Evolutionary conservation across 768 basidiomycete species (phyloP).

Genomic region (Russula olivacea): DNA sequence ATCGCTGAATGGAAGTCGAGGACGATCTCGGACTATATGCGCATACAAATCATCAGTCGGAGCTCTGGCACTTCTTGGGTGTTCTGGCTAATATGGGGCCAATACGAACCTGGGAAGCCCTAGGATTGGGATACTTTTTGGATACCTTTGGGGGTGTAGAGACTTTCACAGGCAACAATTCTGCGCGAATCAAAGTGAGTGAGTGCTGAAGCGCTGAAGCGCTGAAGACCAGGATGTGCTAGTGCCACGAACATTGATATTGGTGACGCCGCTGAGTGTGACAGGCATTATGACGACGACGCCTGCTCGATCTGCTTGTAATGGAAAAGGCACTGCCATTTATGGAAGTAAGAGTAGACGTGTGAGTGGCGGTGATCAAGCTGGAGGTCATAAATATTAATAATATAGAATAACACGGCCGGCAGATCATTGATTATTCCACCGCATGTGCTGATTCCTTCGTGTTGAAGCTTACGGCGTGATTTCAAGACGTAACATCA

Average conservation of each 20-base stretch:
- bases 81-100: neutral
- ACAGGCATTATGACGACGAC: neutral
- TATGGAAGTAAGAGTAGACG: neutral
- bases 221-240: neutral
- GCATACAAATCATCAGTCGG: neutral
- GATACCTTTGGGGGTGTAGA: too few relatives aligned
- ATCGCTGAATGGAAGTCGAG: neutral
- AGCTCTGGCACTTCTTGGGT: neutral
- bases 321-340: neutral
- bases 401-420: neutral
- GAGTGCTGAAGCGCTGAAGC: too few relatives aligned
- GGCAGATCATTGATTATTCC: too few relatives aligned
- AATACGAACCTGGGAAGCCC: too few relatives aligned
- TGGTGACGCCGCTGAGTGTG: neutral
- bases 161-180: neutral
- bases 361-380: too few relatives aligned
- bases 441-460: neutral
- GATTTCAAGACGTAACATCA: neutral
- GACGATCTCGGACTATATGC: neutral
- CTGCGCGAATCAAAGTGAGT: neutral
- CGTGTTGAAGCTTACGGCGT: too few relatives aligned
- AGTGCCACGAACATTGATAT: neutral
- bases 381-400: too few relatives aligned
- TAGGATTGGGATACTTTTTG: too few relatives aligned
- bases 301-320: neutral